Evolutionary conservation across 352 stramenopile species (phyloP).

Genomic region (Phytophthora constricta): DNA sequence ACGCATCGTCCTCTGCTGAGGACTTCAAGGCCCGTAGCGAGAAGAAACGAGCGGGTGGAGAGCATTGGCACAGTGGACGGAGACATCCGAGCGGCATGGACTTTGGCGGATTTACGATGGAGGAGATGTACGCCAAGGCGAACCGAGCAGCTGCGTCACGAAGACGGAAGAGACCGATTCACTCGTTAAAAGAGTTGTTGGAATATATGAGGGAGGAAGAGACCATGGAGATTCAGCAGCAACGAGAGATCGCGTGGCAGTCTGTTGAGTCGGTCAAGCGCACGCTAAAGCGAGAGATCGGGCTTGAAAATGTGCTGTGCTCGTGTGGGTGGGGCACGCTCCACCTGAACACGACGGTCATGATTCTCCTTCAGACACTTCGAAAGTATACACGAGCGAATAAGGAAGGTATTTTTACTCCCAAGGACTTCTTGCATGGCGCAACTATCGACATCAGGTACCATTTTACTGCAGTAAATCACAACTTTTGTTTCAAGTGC

Average conservation of each 20-base stretch:
- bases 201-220: conserved; percentile 47
- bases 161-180: conserved; percentile 43
- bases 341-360: conserved; percentile 63
- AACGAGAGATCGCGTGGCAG: conserved; percentile 49
- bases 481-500: background rate
- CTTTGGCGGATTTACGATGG: conserved; percentile 55
- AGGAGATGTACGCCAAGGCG: conserved; percentile 47
- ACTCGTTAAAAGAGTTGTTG: conserved; percentile 47
- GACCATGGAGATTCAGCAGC: conserved; percentile 45
- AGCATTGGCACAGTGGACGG: conserved; percentile 18
- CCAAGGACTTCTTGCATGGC: conserved; percentile 43
- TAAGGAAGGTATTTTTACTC: conserved; percentile 42
- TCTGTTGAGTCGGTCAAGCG: conserved; percentile 62
- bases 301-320: conserved; percentile 47
- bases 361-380: conserved; percentile 67
- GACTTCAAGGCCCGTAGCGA: conserved; percentile 1
- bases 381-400: conserved; percentile 53
- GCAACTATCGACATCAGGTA: conserved; percentile 54
- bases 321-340: conserved; percentile 69
- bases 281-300: conserved; percentile 61
- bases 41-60: conserved; percentile 13
- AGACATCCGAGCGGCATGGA: conserved; percentile 48
- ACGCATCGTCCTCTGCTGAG: background rate
- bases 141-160: conserved; percentile 26
- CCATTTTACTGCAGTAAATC: background rate